Base-by-base conservation (phyloP, 495 filamentous ascomycete species). In the Penicillium cinerascens region DNA sequence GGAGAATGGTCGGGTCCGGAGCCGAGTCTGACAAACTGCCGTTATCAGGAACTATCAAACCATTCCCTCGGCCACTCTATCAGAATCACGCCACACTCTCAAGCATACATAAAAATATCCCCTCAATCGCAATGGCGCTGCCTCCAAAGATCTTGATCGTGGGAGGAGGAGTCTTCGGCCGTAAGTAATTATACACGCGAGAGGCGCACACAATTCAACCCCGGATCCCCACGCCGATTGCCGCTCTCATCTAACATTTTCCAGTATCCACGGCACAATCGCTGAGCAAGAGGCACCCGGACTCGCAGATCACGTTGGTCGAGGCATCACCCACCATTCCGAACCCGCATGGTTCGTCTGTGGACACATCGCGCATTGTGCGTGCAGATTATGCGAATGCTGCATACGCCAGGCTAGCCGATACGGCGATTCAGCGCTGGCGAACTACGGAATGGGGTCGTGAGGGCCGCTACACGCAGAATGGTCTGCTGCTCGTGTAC, bases 311-410 rank as follows among this genome's bases (percentile, higher is more conserved):
- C 54, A 89, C 84, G 10, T 52, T 93, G 46, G 61, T 93, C 42
- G 89, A 92, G 67, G 76, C 85, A 20, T 79, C 80, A 1, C 54
- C 72, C 48, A 75, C 79, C n/a, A 87, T 89, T 67, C 86, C 86
- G 22, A 78, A 86, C 52, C 82, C 81, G 3, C 81, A 91, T 58
- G 82, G 83, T 50, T 80, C 87, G 23, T 87, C 83, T 44, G 80
- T 89, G 59, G 89, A 92, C 73, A 80, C 77, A 37, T 89, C 86
- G 17, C 85, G 88, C 44, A 88, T 92, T 59, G 78, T 97, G 51
- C 80, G 92, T 22, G 74, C 90, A 35, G 91, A 96, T 73, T 96
- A 96, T 65, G 78, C 83, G 2, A 79, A 89, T 64, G 70, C 80
- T 2, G 80, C 78, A 2, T 96, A 97, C 66, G 77, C 87, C 10